Base-by-base conservation (phyloP, 805 yeast species). In the Candida pseudoglaebosa region DNA sequence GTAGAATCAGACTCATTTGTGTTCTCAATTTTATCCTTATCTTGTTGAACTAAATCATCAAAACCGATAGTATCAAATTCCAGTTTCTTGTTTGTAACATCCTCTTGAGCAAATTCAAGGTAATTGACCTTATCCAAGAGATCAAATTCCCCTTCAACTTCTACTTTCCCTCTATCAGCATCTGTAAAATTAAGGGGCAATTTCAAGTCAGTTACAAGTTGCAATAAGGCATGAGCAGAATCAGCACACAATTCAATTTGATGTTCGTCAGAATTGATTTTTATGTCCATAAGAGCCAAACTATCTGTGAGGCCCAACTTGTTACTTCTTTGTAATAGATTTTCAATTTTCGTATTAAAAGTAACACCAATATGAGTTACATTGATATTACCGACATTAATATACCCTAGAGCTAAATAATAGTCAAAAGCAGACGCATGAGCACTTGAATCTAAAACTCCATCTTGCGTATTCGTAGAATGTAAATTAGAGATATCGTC, bases 201-300 rank as follows among this genome's bases (percentile, higher is more conserved):
- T 48, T 84, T 85, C 49, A 90, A 64, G 50, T 88, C 95, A 42
- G 77, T 80, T 7, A 82, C 46, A 6, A 85, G 50, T 44, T 84
- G 95, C 2, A 78, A 44, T 30, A 90, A 57, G 9, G 91, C 77
- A 50, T 86, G 83, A 0, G 80, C 71, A 0, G 96, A 87, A 54
- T 90, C 98, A 1, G 96, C 91, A 63, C 96, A 89, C 2, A 82
- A 41, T 18, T 78, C 80, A 1, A 82, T 33, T 15, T 62, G 66
- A 12, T 73, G 54, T 13, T 62, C 62, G 40, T 78, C 84, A 5
- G 77, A 45, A 37, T 69, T 70, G 7, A 80, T 51, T 34, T 72
- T 73, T 21, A 80, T 32, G 35, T 71, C 77, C 2, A 74, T 38
- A 1, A 61, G 31, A 0, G 75, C 49, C 17, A 53, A 32, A 31